Evolutionary conservation across 305 asterid genomes (phyloP), one percentile per base, ranked within the genome.

Genomic region (Coffea humblotiana): DNA sequence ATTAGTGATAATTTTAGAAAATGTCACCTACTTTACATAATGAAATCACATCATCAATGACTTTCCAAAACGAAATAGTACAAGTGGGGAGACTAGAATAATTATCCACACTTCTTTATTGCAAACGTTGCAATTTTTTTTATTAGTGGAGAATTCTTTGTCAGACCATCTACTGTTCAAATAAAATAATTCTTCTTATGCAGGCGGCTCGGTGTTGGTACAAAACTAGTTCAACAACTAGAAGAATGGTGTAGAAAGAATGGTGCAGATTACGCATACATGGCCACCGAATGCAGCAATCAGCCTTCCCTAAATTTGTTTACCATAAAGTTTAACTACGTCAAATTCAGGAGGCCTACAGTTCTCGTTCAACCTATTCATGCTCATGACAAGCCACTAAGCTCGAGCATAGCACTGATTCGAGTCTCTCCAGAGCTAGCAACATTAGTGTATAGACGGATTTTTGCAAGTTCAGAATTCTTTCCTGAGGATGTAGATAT

Each of bases 351-450:
- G 67, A 91, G 89, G 75, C 96, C 98, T 2, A 72, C 87, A 3
- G 94, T 94, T 47, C 48, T 94, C 16, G 97, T 92, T 6, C 98
- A 94, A 75, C 98, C 98, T 0, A 93, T 94, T 78, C 95, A 90
- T 74, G 90, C 84, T 65, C 98, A 94, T 83, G 40, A 75, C 56
- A 91, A 89, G 80, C 81, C 92, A 1, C n/a, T 92, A 19, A 80
- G 87, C 32, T 84, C 89, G 0, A 88, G 87, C 29, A 65, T 87
- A 23, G 40, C 84, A 0, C 69, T 94, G 23, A 63, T 89, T 8
- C 85, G 78, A 21, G 84, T 92, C 45, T 84, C 94, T 32, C 88
- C 88, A 5, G 35, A 78, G 0, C 83, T 82, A 35, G 91, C 96
- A 0, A 87, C 84, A 43, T 29, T 81, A 4, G 72, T 86, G 21